Base-by-base conservation (phyloP, 73 alveolate species). In the Paramecium tetraurelia region DNA sequence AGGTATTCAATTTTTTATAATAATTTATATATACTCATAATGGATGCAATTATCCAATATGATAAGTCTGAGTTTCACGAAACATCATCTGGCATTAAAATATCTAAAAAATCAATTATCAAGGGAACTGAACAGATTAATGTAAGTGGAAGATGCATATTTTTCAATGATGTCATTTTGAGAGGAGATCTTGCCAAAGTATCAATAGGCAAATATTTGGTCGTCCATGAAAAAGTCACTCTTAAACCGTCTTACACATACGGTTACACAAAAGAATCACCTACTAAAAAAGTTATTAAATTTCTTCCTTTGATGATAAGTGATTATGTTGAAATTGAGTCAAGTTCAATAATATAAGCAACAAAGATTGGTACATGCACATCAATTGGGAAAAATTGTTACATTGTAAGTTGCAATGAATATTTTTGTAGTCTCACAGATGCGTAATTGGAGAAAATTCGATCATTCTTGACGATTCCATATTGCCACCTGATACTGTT, bases 131-230 rank as follows among this genome's bases (percentile, higher is more conserved):
- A 94, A 18, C 44, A 92, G 38, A 94, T 94, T 85, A 77, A 76
- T 38, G 92, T 94, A 27, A 92, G 75, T 40, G 97, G 95, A 11
- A 94, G 93, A 57, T 92, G 95, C 41, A 90, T 92, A 12, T 53
- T 94, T 41, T 89, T 77, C 40, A 29, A 93, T n/a, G 93, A 86
- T 31, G 75, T 93, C 2, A 92, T 95, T 7, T 38, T 95, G 22
- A 86, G 98, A 93, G 98, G 98, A 63, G 98, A 95, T 93, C 41
- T 95, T 9, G 98, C 96, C 27, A 83, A 69, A 72, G 85, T 95
- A 27, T 86, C 94, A 21, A 70, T 95, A 75, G 98, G 98, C 36
- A 58, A 94, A 38, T 93, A 93, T 92, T 94, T 93, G 38, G 85
- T 95, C 22, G 46, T 95, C 29, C 85, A 92, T 50, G 98, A 95